Evolutionary conservation across 805 yeast genomes (phyloP).

Genomic region (Saturnispora quitensis): DNA sequence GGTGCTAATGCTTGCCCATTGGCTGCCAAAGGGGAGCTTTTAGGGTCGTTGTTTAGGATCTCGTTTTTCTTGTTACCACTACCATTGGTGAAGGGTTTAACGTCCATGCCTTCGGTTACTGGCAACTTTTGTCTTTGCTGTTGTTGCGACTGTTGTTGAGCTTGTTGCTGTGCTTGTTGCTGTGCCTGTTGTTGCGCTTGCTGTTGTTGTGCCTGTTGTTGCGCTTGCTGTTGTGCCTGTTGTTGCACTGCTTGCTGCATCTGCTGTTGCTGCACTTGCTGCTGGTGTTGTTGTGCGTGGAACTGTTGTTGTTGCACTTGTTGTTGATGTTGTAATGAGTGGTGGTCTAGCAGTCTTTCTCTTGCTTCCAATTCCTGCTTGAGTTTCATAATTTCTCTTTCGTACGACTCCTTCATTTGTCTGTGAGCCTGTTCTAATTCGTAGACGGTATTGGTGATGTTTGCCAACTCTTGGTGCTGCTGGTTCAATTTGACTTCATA

Average conservation of each 20-base stretch:
- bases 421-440: constrained; percentile 92
- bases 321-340: constrained; percentile 31
- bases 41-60: constrained; percentile 4
- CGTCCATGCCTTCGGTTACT: neutral
- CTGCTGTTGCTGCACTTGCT: constrained; percentile 31
- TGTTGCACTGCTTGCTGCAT: constrained; percentile 27
- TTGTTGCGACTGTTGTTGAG: constrained; percentile 16
- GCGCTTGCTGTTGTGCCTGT: constrained; percentile 23
- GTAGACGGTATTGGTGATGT: constrained; percentile 85
- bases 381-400: constrained; percentile 79
- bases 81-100: constrained; percentile 5
- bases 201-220: constrained; percentile 17
- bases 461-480: constrained; percentile 89
- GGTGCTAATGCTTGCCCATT: neutral
- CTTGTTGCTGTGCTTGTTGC: constrained; percentile 26
- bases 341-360: constrained; percentile 49
- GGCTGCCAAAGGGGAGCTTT: neutral
- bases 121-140: neutral
- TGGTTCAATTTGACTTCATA: constrained; percentile 83
- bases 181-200: constrained; percentile 26
- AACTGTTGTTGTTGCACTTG: constrained; percentile 30
- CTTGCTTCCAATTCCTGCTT: constrained; percentile 79
- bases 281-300: constrained; percentile 22
- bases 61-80: constrained; percentile 4
- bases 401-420: constrained; percentile 91